Base-by-base conservation (phyloP, 805 yeast genomes). In the Yarrowia sp. region DNA sequence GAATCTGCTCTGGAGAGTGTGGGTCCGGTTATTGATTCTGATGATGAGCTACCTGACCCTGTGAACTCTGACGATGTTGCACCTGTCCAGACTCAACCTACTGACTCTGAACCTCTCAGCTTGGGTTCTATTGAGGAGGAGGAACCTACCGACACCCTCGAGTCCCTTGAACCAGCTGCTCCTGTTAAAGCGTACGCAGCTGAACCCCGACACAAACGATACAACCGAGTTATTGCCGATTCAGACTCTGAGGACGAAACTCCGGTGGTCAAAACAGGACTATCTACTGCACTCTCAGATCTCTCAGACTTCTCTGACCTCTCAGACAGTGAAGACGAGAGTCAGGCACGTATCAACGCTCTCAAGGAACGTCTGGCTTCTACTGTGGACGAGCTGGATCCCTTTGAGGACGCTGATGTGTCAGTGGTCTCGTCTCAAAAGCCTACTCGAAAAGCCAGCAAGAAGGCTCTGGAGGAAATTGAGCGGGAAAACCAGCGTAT, bases 401-500 rank as follows among this genome's bases (percentile, higher is more conserved):
- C 61, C 11, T 55, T 55, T 41, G 61, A 55, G 4, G 61, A 55
- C 31, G 61, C 45, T 4, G 61, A 55, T 28, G 61, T 17, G 15
- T 39, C 47, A 1, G 47, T 55, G 6, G 13, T 41, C 18, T 31
- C 41, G 14, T 33, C 42, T 0, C 64, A 58, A 43, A 58, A 43
- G 11, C 64, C 64, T 7, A 58, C 64, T 7, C 32, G 64, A 43
- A 58, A 58, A 28, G 64, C 51, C 22, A 43, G 51, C 31, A 69
- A 69, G 38, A 70, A 70, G 57, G 71, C 69, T 7, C 60, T 50
- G 39, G 72, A 69, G 47, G 64, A 67, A 18, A 65, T 68, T 8
- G 66, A 64, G 45, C 32, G 65, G 14, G 71, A 70, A 33, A 67
- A 68, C 13, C 70, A 63, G 45, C 36, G 70, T 42, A 66, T 70